Conservation (phyloP, 2,329 filamentous ascomycete species). For the Scytalidium lignicola region DNA sequence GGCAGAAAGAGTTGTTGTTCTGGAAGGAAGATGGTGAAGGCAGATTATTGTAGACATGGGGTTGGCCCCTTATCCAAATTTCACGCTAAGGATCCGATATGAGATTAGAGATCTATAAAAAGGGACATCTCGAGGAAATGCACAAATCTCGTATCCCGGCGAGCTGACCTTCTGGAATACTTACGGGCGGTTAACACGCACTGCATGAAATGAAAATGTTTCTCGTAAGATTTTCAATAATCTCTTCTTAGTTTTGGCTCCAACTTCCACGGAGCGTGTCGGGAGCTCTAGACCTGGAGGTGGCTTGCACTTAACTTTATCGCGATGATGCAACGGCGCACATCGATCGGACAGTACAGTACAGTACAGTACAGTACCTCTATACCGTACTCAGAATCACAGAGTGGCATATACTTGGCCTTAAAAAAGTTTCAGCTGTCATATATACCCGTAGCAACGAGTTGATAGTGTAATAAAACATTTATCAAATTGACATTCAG, state of each 20-base stretch:
- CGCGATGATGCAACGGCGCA: background rate
- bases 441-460: too few relatives aligned
- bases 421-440: too few relatives aligned
- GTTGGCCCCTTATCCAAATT: constrained; percentile 16
- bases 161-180: background rate
- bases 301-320: background rate
- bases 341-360: background rate
- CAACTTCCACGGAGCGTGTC: background rate
- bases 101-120: constrained; percentile 27
- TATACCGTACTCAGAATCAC: too few relatives aligned
- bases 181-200: background rate
- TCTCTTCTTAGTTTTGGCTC: background rate
- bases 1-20: constrained; percentile 19
- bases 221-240: background rate
- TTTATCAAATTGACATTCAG: too few relatives aligned
- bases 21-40: constrained; percentile 11
- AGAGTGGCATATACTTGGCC: too few relatives aligned
- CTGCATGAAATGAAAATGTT: background rate
- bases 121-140: constrained; percentile 4
- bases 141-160: background rate
- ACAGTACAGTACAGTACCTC: too few relatives aligned
- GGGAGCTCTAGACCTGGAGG: background rate
- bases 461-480: too few relatives aligned
- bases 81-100: constrained; percentile 20
- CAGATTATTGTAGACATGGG: constrained; percentile 12